Evolutionary conservation across 1,284 basidiomycete species (phyloP).

Genomic region (Veloboletus limbatus): DNA sequence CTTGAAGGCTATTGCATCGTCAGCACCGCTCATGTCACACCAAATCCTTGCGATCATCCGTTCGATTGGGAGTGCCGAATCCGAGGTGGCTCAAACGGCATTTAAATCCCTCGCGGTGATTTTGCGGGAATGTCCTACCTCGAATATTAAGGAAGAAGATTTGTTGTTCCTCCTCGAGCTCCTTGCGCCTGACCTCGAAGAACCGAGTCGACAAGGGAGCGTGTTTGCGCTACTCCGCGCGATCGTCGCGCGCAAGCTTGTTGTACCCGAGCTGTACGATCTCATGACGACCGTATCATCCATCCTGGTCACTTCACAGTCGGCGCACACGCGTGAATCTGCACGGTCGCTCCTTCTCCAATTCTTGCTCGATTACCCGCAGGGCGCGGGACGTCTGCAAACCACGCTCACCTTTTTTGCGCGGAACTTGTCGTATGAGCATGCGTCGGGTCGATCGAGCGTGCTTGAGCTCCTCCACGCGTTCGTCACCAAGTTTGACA

Average conservation of each 20-base stretch:
- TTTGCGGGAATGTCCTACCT: constrained; percentile 79
- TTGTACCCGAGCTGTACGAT: constrained; percentile 97
- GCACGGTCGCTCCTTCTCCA: constrained; percentile 89
- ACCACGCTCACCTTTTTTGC: constrained; percentile 92
- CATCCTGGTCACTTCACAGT: constrained; percentile 93
- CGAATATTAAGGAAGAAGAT: constrained; percentile 87
- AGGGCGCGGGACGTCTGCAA: constrained; percentile 87
- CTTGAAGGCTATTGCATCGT: constrained; percentile 72
- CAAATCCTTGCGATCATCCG: constrained; percentile 88
- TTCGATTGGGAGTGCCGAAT: constrained; percentile 84
- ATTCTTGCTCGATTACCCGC: constrained; percentile 97
- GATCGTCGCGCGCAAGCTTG: constrained; percentile 86
- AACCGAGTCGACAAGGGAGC: constrained; percentile 81
- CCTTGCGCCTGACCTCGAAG: constrained; percentile 90
- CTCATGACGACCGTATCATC: constrained; percentile 95
- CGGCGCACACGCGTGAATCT: constrained; percentile 86
- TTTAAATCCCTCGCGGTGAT: constrained; percentile 86
- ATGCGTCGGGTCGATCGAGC: constrained; percentile 88
- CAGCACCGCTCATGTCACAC: constrained; percentile 80
- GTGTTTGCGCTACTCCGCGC: constrained; percentile 92
- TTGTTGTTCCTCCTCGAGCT: constrained; percentile 85
- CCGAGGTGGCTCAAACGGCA: constrained; percentile 86
- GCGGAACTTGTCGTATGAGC: constrained; percentile 89
- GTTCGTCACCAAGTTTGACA: constrained; percentile 84
- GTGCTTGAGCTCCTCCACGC: constrained; percentile 90